These are phyloP conservation scores for Phlebiopsis gigantea DNA, from an alignment of 768 basidiomycete genomes.

Conservation along the genomic window DNA sequence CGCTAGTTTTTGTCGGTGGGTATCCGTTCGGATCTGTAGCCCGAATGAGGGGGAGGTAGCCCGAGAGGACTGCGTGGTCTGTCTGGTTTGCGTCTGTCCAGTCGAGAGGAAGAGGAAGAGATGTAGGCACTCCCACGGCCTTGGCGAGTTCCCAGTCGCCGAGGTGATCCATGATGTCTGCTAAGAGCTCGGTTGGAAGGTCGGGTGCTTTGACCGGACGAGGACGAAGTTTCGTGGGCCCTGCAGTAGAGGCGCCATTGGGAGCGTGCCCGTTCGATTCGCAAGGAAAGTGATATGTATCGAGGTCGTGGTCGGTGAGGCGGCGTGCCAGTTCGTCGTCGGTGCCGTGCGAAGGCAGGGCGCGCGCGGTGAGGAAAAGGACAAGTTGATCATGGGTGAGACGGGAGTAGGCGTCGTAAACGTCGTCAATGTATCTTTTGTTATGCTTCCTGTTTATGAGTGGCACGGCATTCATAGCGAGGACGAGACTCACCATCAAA, in stretches of 20 bases:
- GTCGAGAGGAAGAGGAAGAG: slow-evolving; percentile 55
- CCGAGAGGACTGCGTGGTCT: slow-evolving; percentile 70
- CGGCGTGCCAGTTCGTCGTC: slow-evolving; percentile 63
- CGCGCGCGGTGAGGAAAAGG: slow-evolving; percentile 71
- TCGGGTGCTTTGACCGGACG: slow-evolving; percentile 40
- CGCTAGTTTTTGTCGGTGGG: slow-evolving; percentile 68
- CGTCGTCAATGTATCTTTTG: slow-evolving; percentile 31
- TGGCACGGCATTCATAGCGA: background rate
- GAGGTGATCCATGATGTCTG: slow-evolving; percentile 70
- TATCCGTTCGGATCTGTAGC: slow-evolving; percentile 49
- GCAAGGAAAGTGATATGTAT: slow-evolving; percentile 60
- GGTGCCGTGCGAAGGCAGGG: slow-evolving; percentile 59
- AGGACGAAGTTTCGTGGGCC: slow-evolving; percentile 17
- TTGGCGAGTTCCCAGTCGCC: slow-evolving; percentile 83
- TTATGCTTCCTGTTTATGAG: slow-evolving; percentile 13
- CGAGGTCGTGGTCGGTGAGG: slow-evolving; percentile 69
- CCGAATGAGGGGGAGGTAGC: slow-evolving; percentile 53
- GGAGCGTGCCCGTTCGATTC: slow-evolving; percentile 18
- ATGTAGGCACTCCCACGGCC: slow-evolving; percentile 71
- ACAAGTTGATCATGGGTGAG: slow-evolving; percentile 63
- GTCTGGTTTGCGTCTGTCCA: slow-evolving; percentile 68
- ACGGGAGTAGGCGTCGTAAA: slow-evolving; percentile 65
- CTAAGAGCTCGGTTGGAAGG: slow-evolving; percentile 72
- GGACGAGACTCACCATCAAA: slow-evolving; percentile 5
- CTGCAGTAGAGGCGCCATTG: slow-evolving; percentile 1